Evolutionary conservation across 2,329 filamentous ascomycete species (phyloP).

Genomic region (Exophiala dermatitidis): DNA sequence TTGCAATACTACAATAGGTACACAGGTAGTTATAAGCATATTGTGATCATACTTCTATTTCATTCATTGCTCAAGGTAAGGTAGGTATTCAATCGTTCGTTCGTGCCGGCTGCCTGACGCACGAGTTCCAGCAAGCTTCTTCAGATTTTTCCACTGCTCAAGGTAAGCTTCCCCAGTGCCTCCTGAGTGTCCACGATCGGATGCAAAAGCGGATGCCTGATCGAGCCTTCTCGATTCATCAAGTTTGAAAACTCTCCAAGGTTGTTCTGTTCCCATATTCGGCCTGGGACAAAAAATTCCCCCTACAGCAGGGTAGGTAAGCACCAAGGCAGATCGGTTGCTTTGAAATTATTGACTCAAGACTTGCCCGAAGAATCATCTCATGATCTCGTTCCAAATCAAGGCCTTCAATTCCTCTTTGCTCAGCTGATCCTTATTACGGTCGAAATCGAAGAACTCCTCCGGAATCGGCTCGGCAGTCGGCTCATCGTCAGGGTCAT

Average conservation of each 20-base stretch:
- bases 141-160: no score
- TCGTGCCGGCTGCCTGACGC: not conserved
- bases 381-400: conserved; percentile 96
- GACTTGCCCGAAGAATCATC: conserved; percentile 34
- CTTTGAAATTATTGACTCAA: no score
- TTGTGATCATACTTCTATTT: not conserved
- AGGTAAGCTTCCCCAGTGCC: no score
- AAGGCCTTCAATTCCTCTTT: conserved; percentile 95
- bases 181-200: no score
- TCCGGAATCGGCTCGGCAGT: conserved; percentile 94
- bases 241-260: no score
- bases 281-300: no score
- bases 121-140: not conserved
- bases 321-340: no score
- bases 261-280: no score
- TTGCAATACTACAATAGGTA: not conserved
- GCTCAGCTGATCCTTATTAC: conserved; percentile 97
- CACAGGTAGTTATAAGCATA: no score
- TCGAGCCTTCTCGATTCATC: no score
- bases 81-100: not conserved
- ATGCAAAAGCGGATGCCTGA: no score
- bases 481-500: conserved; percentile 97
- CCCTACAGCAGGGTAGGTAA: no score
- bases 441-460: conserved; percentile 99
- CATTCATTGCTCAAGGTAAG: not conserved